A percentile compares a stretch with the other conserved stretches of the same genome.
phyloP scores from a whole-genome alignment of 2,329 filamentous ascomycete species.

The Magnaporthales sp. region DNA sequence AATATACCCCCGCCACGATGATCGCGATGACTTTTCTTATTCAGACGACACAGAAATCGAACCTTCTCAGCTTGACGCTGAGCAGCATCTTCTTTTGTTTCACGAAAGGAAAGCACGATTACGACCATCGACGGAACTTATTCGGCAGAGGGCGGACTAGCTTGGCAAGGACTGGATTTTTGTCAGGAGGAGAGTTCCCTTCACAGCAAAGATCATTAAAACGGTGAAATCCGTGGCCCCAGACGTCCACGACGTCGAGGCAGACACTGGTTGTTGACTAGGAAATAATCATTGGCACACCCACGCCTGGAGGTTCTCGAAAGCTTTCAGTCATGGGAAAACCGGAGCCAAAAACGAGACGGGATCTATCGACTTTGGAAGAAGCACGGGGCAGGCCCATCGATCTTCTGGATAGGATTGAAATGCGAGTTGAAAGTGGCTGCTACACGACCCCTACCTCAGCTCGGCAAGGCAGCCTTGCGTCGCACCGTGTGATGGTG shows the following conservation, averaged over 20 bases:
- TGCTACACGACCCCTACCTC: background rate
- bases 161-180: background rate
- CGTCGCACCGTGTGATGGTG: background rate
- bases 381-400: conserved; percentile 11
- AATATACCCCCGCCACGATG: conserved; percentile 20
- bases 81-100: conserved; percentile 10
- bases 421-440: background rate
- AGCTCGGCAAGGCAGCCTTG: background rate
- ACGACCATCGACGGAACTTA: conserved; percentile 1
- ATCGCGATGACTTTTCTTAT: conserved; percentile 25
- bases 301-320: background rate
- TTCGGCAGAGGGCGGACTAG: background rate
- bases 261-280: conserved; percentile 37
- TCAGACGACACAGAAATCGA: conserved; percentile 18
- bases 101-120: conserved; percentile 8
- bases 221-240: conserved; percentile 25
- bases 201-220: conserved; percentile 7
- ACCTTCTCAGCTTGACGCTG: conserved; percentile 13
- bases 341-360: conserved; percentile 18
- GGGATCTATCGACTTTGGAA: conserved; percentile 18
- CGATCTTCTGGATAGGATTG: background rate
- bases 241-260: conserved; percentile 24
- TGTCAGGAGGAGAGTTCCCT: background rate
- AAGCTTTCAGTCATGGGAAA: conserved; percentile 5
- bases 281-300: conserved; percentile 17